Evolutionary conservation across 768 basidiomycete genomes (phyloP), one percentile per base, ranked within the genome.

Genomic region (Suillus cothurnatus): DNA sequence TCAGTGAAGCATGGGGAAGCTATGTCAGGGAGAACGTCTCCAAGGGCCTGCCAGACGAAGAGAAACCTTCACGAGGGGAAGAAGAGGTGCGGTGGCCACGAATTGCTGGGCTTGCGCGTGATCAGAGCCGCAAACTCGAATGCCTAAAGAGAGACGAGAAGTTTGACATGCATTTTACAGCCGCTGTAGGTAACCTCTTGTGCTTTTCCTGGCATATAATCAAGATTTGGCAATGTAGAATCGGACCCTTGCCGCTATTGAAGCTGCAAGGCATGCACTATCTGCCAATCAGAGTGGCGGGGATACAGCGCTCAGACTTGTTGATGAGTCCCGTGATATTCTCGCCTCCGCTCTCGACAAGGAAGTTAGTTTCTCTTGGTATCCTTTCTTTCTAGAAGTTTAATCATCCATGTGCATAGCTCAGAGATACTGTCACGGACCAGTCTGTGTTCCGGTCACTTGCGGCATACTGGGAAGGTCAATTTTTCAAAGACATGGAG

Each of bases 401-500:
- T 21, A 41, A 11, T 59, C 14, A 28, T 21, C 1, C 15, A 39
- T 62, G 43, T 64, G 41, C 34, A 31, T 68, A 97, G 94, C 84
- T 88, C 69, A 91, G 89, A 69, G 79, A 88, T 32, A 90, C 90
- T 1, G 90, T 98, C 31, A 91, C 90, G 3, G 94, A 98, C 76
- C 96, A 91, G 9, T 86, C 88, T 6, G 88, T 99, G 60, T 95
- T 91, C 67, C 88, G 92, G 52, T 82, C 87, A 19, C 83, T 96
- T 12, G 89, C 97, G 1, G 85, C 91, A 9, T 88, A 89, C 74
- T 98, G 95, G 95, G 97, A 99, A 77, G 80, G 79, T 38, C 85
- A 88, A 62, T 99, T 95, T 81, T 95, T 97, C 81, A 81, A 87
- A 36, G 95, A 98, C 72, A 99, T 99, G 97, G 79, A 81, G 19